Evolutionary conservation across 306 rosid species (phyloP).

Genomic region (Geum urbanum): DNA sequence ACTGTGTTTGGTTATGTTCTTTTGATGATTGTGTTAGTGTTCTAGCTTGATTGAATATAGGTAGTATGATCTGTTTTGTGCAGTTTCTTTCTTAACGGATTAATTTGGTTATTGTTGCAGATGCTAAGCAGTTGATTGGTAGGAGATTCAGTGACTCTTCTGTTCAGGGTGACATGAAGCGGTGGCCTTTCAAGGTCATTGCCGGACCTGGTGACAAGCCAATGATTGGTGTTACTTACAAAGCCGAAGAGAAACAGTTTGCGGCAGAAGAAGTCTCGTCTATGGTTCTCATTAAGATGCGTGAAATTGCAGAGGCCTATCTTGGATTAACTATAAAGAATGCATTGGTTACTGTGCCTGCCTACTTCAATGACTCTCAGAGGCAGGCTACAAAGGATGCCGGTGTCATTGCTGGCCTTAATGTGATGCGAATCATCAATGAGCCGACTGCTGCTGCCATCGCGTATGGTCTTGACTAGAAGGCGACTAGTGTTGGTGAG

Average conservation of each 20-base stretch:
- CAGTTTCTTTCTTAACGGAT: neutral
- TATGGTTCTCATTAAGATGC: conserved; percentile 70
- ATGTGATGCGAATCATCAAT: conserved; percentile 57
- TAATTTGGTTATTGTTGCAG: conserved; percentile 21
- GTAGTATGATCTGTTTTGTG: neutral
- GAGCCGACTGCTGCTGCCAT: conserved; percentile 77
- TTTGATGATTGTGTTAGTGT: neutral
- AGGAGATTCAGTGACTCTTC: conserved; percentile 58
- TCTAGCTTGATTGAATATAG: too few relatives aligned
- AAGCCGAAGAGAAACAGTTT: conserved; percentile 58
- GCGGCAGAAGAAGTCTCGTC: conserved; percentile 67
- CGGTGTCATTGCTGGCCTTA: conserved; percentile 62
- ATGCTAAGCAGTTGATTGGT: conserved; percentile 80
- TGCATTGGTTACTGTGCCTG: conserved; percentile 78
- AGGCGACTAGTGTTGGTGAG: conserved; percentile 53
- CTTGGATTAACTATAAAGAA: conserved; percentile 62
- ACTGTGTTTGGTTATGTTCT: neutral
- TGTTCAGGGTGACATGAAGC: conserved; percentile 68
- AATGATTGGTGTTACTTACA: conserved; percentile 52
- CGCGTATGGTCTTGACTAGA: conserved; percentile 70
- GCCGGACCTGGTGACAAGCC: conserved; percentile 63
- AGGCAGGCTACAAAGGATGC: conserved; percentile 76
- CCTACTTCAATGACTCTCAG: conserved; percentile 72
- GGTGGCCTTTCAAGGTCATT: conserved; percentile 67
- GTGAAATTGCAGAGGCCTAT: conserved; percentile 83